Evolutionary conservation across 306 rosid species (phyloP).

Genomic region (Malus domestica): DNA sequence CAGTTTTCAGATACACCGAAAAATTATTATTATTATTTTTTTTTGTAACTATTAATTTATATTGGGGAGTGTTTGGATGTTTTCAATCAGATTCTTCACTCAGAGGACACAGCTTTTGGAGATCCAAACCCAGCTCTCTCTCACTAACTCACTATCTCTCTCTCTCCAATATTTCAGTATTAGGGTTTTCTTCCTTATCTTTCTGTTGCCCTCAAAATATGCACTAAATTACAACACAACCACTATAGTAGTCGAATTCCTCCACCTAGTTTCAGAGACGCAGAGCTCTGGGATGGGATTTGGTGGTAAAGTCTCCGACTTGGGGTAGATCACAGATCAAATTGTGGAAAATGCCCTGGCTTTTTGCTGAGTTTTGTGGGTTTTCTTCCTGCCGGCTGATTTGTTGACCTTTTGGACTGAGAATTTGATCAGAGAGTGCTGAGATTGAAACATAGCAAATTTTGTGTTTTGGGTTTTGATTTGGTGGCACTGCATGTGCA

Average conservation of each 20-base stretch:
- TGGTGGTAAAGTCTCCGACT: background rate
- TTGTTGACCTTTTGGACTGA: slow-evolving; percentile 31
- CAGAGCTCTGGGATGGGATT: background rate
- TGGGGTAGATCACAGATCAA: slow-evolving; percentile 21
- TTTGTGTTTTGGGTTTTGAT: slow-evolving; percentile 10
- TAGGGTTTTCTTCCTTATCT: slow-evolving; percentile 7
- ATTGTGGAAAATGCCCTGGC: background rate
- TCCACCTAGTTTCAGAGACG: background rate
- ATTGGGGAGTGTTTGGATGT: slow-evolving; percentile 1
- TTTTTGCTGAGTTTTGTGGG: background rate
- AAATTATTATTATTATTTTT: background rate
- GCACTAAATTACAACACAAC: background rate
- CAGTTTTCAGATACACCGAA: too few relatives aligned
- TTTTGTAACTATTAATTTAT: background rate
- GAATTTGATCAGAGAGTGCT: slow-evolving; percentile 27
- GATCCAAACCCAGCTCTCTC: slow-evolving; percentile 23
- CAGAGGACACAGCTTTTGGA: slow-evolving; percentile 22
- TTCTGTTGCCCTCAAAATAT: background rate
- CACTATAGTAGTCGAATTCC: background rate
- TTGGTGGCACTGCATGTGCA: slow-evolving; percentile 44
- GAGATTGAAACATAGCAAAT: slow-evolving; percentile 20
- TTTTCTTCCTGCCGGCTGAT: slow-evolving; percentile 9
- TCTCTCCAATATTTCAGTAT: background rate
- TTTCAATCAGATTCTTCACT: slow-evolving; percentile 26
- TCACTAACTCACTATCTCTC: background rate